Conservation (phyloP, 768 basidiomycete species). For the Holtermanniella nyarrowii region DNA sequence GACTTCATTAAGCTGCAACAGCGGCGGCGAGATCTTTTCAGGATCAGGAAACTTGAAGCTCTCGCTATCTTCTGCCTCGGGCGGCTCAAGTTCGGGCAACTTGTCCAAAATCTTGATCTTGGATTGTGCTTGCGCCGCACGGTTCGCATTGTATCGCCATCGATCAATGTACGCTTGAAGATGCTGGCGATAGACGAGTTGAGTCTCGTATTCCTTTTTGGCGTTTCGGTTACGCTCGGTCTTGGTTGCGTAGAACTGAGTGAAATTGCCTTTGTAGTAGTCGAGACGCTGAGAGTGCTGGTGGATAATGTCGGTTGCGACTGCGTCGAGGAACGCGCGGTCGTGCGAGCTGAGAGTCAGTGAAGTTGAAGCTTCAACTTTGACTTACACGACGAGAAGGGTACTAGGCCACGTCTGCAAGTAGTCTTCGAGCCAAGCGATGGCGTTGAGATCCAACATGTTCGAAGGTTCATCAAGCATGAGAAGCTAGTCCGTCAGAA, state of each 20-base stretch:
- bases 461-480: constrained; percentile 92
- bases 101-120: constrained; percentile 69
- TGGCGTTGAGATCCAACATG: constrained; percentile 89
- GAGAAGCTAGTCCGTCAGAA: constrained; percentile 52
- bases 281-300: constrained; percentile 81
- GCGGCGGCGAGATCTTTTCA: constrained; percentile 92
- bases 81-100: constrained; percentile 86
- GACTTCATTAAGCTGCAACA: constrained; percentile 83
- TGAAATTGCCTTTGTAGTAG: constrained; percentile 99
- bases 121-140: constrained; percentile 75
- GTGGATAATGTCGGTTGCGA: constrained; percentile 97
- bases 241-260: constrained; percentile 98
- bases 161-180: constrained; percentile 95
- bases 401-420: constrained; percentile 90
- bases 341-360: constrained; percentile 69
- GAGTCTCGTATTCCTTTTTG: constrained; percentile 84
- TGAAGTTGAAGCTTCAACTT: no score
- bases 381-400: constrained; percentile 78
- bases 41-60: constrained; percentile 94
- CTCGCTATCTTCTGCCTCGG: constrained; percentile 84
- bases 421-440: constrained; percentile 97
- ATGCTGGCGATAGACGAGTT: constrained; percentile 89
- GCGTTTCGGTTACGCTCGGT: constrained; percentile 84
- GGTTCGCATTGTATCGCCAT: constrained; percentile 95
- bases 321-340: constrained; percentile 89